Conservation (phyloP, 2,329 filamentous ascomycete species). For the Hawksworthiomyces lignivorus region DNA sequence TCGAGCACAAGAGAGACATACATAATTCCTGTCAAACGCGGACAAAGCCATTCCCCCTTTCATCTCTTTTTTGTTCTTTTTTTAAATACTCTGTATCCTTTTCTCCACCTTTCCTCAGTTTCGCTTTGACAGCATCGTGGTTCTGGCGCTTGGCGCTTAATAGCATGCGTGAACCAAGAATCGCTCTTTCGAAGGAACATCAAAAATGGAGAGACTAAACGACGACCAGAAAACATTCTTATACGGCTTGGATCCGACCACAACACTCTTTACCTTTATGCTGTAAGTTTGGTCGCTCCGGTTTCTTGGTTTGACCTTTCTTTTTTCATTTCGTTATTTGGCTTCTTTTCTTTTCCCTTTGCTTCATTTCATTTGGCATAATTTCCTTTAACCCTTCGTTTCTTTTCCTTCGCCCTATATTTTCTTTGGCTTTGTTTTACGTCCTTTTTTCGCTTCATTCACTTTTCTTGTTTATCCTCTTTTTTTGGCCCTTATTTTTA, state of each 20-base stretch:
- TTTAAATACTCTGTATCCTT: not conserved
- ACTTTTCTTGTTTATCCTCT: not conserved
- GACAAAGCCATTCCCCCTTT: too few species aligned
- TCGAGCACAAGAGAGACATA: too few species aligned
- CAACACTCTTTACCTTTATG: constrained; percentile 62
- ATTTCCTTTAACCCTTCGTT: too few species aligned
- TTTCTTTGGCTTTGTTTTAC: constrained; percentile 1
- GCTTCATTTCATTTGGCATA: too few species aligned
- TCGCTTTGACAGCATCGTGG: not conserved
- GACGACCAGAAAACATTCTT: constrained; percentile 9
- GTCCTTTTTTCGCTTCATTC: constrained; percentile 10
- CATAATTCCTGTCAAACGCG: too few species aligned
- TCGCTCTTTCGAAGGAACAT: too few species aligned
- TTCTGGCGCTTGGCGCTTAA: constrained; percentile 5
- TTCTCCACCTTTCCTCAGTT: not conserved
- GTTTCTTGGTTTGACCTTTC: constrained; percentile 12
- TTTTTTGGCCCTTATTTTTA: not conserved
- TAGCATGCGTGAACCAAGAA: not conserved
- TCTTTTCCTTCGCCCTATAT: constrained; percentile 2
- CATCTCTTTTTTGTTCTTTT: constrained; percentile 7
- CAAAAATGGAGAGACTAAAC: not conserved
- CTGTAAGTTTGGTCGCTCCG: constrained; percentile 57
- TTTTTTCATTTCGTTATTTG: constrained; percentile 1
- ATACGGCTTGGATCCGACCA: constrained; percentile 48
- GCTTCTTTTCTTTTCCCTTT: constrained; percentile 13